Conservation (phyloP, 2,329 filamentous ascomycete genomes). For the Myriosclerotinia duriaeana region DNA sequence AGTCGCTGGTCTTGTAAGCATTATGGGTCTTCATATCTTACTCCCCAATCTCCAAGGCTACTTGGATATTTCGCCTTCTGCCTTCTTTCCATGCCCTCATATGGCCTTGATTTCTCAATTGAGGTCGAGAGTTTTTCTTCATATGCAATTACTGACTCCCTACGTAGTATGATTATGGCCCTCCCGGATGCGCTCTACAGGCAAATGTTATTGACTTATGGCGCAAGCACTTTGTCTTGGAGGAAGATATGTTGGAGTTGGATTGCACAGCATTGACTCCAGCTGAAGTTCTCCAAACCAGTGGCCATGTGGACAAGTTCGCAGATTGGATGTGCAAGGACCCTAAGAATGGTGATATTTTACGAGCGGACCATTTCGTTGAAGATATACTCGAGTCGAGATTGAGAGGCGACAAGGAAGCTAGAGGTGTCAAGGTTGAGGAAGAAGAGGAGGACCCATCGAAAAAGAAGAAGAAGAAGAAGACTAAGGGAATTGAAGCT, state of each 20-base stretch:
- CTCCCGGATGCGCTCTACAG: conserved; percentile 66
- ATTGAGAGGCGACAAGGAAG: conserved; percentile 87
- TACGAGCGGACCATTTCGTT: conserved; percentile 93
- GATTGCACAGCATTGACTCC: conserved; percentile 91
- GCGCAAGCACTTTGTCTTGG: conserved; percentile 72
- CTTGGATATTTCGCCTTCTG: background rate
- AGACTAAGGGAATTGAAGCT: conserved; percentile 71
- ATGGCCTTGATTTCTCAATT: background rate
- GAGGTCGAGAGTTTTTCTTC: background rate
- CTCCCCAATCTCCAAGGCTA: background rate
- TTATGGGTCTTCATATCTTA: background rate
- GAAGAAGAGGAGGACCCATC: conserved; percentile 69
- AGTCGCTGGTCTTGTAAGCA: conserved; percentile 73
- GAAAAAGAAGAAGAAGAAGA: conserved; percentile 94
- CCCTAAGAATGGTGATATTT: conserved; percentile 93
- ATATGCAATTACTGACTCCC: background rate
- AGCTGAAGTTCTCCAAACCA: conserved; percentile 89
- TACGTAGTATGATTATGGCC: conserved; percentile 23
- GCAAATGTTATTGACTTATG: conserved; percentile 70
- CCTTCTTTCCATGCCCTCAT: too few relatives aligned
- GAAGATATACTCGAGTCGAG: conserved; percentile 88
- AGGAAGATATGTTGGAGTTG: conserved; percentile 73
- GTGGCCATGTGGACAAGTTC: conserved; percentile 96
- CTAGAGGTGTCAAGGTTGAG: conserved; percentile 77
- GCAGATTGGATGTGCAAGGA: conserved; percentile 98